Conservation (phyloP, 768 basidiomycete genomes). For the Butyriboletus loyo region DNA sequence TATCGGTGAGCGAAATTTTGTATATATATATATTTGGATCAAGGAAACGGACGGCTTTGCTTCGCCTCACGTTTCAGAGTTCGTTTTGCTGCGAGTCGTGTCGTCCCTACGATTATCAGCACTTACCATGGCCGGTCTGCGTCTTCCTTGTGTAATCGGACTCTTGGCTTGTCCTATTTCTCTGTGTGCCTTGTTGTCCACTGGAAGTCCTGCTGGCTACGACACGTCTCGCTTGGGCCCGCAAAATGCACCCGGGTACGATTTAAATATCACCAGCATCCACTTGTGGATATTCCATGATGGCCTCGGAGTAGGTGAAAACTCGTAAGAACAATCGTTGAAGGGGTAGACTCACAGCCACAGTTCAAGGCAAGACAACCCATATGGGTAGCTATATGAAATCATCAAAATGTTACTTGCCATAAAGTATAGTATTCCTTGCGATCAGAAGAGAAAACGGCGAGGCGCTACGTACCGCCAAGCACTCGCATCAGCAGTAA, state of each 20-base stretch:
- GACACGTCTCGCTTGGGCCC: not conserved
- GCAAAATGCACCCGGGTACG: not conserved
- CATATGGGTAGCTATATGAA: no score
- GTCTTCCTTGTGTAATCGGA: not conserved
- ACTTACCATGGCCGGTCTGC: not conserved
- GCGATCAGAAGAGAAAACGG: no score
- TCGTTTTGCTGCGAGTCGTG: not conserved
- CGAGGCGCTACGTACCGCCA: no score
- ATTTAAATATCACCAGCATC: no score
- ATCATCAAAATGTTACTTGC: no score
- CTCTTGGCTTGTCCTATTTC: not conserved
- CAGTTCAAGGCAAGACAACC: no score
- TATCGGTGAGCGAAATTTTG: not conserved
- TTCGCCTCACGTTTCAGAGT: not conserved
- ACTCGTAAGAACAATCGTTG: no score
- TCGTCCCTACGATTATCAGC: not conserved
- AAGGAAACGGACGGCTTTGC: not conserved
- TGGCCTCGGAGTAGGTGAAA: no score
- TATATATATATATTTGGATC: not conserved
- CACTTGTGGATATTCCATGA: no score
- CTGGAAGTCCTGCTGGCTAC: not conserved
- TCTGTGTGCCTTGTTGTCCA: not conserved
- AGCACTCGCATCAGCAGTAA: no score
- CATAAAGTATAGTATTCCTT: no score
- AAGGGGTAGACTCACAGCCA: no score